Evolutionary conservation across 1,284 basidiomycete species (phyloP), one percentile per base, ranked within the genome.

Genomic region (Cerioporus squamosus): DNA sequence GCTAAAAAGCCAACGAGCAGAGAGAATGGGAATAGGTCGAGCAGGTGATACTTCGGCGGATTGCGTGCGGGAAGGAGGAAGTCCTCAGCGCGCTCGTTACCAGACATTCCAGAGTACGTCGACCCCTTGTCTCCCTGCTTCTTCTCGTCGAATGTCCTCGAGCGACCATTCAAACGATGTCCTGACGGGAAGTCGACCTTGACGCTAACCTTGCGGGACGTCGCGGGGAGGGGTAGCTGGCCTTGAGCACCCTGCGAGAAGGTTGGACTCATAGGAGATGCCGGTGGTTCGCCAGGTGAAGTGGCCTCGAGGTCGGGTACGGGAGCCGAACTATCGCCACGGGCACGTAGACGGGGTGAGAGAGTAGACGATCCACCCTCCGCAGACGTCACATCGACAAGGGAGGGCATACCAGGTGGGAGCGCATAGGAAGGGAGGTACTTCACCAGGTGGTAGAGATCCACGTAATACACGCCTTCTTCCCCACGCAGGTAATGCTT

Each of bases 21-120:
- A n/a, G 86, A 85, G 66, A 91, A 83, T 5, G 88, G 88, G 74
- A 88, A 91, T 3, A 88, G 63, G 65, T 91, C 88, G 53, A 87
- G 82, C 51, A 87, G 62, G 49, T 82, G 77, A 67, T 84, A 88
- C 69, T 80, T 81, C 1, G 90, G 88, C 5, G 89, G 87, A 64
- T 79, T 77, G 40, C 77, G 75, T 1, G 86, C 80, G 2, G 90
- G 89, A 12, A 82, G 69, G 7, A 89, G 74, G 56, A 80, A 81
- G 40, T 72, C 65, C 46, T 82, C 82, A 15, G 20, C 17, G n/a
- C 66, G 67, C 33, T 44, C 58, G 38, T 58, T 44, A 17, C 53
- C 54, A 12, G 63, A 55, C n/a, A 64, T 45, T 6, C 55, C 59
- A 7, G 66, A 63, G 20, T 59, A 53, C 24, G 49, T 64, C 36